Percentiles rank a stretch among this genome's conserved stretches.
Evolutionary conservation across 2,329 filamentous ascomycete species (phyloP).

Genomic region (Paraphoma chrysanthemicola): DNA sequence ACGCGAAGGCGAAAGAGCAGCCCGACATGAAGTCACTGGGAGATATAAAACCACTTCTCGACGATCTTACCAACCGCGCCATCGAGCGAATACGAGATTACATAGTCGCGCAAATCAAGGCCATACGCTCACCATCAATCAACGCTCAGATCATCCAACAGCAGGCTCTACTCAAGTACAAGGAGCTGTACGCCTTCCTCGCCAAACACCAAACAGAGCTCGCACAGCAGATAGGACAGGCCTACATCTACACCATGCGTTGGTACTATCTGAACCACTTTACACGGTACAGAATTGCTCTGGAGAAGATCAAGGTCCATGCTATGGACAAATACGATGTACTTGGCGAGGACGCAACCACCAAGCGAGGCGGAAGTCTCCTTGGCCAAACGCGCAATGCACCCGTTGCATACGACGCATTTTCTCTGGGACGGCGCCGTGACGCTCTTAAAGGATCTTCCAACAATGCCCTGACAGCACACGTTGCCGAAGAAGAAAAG

Average conservation of each 20-base stretch:
- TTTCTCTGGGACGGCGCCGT: slow-evolving; percentile 84
- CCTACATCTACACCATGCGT: slow-evolving; percentile 97
- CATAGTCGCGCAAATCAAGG: slow-evolving; percentile 92
- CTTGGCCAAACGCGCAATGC: slow-evolving; percentile 43
- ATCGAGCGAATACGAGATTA: slow-evolving; percentile 93
- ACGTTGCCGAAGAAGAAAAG: slow-evolving; percentile 90
- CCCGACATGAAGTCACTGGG: slow-evolving; percentile 74
- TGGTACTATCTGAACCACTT: slow-evolving; percentile 98
- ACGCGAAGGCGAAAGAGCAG: slow-evolving; percentile 67
- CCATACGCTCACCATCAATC: slow-evolving; percentile 90
- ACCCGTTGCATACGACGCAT: slow-evolving; percentile 78
- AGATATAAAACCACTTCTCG: slow-evolving; percentile 84
- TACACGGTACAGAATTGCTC: slow-evolving; percentile 80
- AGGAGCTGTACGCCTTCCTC: slow-evolving; percentile 86
- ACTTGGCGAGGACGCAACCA: slow-evolving; percentile 77
- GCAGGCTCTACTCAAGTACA: slow-evolving; percentile 86
- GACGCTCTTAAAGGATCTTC: slow-evolving; percentile 79
- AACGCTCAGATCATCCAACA: slow-evolving; percentile 98
- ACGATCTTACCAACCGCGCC: slow-evolving; percentile 87
- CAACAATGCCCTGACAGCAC: slow-evolving; percentile 80
- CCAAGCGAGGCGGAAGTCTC: slow-evolving; percentile 63
- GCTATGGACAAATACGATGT: slow-evolving; percentile 82
- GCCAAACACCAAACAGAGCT: slow-evolving; percentile 82
- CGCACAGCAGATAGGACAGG: slow-evolving; percentile 86
- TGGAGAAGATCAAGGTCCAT: slow-evolving; percentile 86